Conservation (phyloP, 148 eudicot species). For the Camellia sinensis region DNA sequence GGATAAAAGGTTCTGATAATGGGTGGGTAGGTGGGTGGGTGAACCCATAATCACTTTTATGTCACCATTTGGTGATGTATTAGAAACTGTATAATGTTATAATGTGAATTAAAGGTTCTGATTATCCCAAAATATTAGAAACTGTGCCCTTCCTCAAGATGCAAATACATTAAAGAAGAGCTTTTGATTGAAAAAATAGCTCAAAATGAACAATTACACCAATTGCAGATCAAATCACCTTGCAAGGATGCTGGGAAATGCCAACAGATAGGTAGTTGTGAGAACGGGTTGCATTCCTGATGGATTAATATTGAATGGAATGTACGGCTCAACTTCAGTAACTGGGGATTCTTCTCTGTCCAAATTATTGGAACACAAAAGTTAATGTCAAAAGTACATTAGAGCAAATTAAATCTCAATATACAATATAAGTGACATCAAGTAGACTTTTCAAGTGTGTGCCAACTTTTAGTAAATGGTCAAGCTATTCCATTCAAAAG, state of each 20-base stretch:
- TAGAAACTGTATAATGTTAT: background rate
- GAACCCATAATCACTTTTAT: background rate
- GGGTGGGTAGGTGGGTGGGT: background rate
- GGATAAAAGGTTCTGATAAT: background rate
- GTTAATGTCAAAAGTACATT: background rate
- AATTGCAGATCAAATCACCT: slow-evolving; percentile 38
- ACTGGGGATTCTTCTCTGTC: slow-evolving; percentile 73
- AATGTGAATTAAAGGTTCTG: background rate
- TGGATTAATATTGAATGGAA: slow-evolving; percentile 96
- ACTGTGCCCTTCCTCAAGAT: background rate
- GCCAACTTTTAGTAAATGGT: background rate
- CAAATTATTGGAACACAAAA: slow-evolving; percentile 19
- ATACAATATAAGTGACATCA: background rate
- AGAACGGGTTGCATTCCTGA: slow-evolving; percentile 99
- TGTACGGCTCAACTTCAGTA: slow-evolving; percentile 94
- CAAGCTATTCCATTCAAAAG: background rate
- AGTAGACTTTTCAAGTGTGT: background rate
- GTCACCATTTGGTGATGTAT: background rate
- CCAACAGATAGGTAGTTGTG: slow-evolving; percentile 83
- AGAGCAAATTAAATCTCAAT: background rate
- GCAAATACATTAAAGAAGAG: slow-evolving; percentile 2
- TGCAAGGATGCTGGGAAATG: slow-evolving; percentile 83
- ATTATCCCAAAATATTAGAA: background rate
- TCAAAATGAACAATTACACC: background rate
- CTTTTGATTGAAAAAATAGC: slow-evolving; percentile 3